Evolutionary conservation across 2,329 filamentous ascomycete genomes (phyloP).

Genomic region (Catunica adiposa): DNA sequence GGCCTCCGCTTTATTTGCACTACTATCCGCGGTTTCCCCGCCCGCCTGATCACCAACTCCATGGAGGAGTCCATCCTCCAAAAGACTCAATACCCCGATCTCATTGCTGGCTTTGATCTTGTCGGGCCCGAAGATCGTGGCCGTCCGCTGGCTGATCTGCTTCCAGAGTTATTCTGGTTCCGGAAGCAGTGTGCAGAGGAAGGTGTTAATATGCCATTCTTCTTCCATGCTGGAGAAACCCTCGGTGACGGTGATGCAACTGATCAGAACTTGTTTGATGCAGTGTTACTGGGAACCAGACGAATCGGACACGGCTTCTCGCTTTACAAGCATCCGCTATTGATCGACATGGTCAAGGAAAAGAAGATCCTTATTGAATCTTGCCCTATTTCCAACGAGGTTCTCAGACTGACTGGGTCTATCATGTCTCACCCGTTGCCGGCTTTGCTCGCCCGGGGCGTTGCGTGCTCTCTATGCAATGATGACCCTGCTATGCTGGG

Average conservation of each 20-base stretch:
- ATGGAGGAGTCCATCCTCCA: conserved; percentile 80
- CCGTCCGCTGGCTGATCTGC: conserved; percentile 55
- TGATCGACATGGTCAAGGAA: conserved; percentile 78
- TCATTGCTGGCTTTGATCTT: conserved; percentile 76
- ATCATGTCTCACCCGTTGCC: conserved; percentile 69
- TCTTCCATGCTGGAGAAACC: conserved; percentile 87
- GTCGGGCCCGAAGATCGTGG: conserved; percentile 78
- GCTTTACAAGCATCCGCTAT: conserved; percentile 76
- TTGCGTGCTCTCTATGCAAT: conserved; percentile 70
- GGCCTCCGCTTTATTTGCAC: conserved; percentile 78
- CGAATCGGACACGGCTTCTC: conserved; percentile 83
- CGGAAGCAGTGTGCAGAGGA: conserved; percentile 65
- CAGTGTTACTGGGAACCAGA: conserved; percentile 68
- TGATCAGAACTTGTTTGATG: conserved; percentile 76
- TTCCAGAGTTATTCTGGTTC: conserved; percentile 88
- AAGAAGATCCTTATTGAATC: conserved; percentile 77
- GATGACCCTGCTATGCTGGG: conserved; percentile 84
- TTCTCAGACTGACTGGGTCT: conserved; percentile 60
- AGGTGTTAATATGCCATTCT: conserved; percentile 73
- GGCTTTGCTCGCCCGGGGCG: conserved; percentile 67
- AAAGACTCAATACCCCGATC: conserved; percentile 61
- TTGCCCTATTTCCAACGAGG: conserved; percentile 83
- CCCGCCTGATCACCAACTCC: conserved; percentile 51
- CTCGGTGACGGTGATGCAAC: conserved; percentile 57
- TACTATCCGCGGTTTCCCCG: conserved; percentile 45